Evolutionary conservation across 805 yeast genomes (phyloP).

Genomic region (Diddensiella caesifluorescens): DNA sequence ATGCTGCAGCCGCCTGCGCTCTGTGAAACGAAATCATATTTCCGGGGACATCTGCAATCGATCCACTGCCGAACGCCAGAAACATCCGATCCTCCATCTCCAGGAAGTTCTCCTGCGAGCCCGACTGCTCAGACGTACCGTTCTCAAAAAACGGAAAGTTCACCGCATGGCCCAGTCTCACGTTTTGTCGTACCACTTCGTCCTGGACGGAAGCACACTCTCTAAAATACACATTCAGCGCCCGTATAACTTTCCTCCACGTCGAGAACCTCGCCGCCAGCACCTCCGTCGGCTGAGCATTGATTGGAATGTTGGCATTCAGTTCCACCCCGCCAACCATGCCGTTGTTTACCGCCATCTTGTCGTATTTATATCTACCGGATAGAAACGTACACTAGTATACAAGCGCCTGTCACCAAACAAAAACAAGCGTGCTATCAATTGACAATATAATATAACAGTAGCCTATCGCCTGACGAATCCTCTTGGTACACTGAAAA

Average conservation of each 20-base stretch:
- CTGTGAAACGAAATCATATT: slow-evolving; percentile 62
- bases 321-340: no score
- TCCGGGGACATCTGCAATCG: slow-evolving; percentile 78
- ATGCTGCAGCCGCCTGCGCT: slow-evolving; percentile 53
- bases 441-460: no score
- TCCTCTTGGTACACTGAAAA: no score
- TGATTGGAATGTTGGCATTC: slow-evolving; percentile 42
- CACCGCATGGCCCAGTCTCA: slow-evolving; percentile 75
- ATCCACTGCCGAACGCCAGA: slow-evolving; percentile 70
- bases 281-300: slow-evolving; percentile 78
- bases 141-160: slow-evolving; percentile 43
- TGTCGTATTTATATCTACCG: not conserved
- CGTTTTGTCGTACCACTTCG: slow-evolving; percentile 78
- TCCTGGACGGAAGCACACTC: slow-evolving; percentile 84
- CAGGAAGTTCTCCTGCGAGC: slow-evolving; percentile 25
- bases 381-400: no score
- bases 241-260: slow-evolving; percentile 77
- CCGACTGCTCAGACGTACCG: slow-evolving; percentile 29
- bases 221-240: slow-evolving; percentile 65
- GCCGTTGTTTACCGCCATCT: no score
- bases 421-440: no score
- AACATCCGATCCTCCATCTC: slow-evolving; percentile 45
- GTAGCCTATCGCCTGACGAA: no score
- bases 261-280: slow-evolving; percentile 78
- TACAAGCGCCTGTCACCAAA: no score